These are phyloP conservation scores for Metarhizium guizhouense DNA, from an alignment of 2,329 filamentous ascomycete genomes.

Conservation along the genomic window DNA sequence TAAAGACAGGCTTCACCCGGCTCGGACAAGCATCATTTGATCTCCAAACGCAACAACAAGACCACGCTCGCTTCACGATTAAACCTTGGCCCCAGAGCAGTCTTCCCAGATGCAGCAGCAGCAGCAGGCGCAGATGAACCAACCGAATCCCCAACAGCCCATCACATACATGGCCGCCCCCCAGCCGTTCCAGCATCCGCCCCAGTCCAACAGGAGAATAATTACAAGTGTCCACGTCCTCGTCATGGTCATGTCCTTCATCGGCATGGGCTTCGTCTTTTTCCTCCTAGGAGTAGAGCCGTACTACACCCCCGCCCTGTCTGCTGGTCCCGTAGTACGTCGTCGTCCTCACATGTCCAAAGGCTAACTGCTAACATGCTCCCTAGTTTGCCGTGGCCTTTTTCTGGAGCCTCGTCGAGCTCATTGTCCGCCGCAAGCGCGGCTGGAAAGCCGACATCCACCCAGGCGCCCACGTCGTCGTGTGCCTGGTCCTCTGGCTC, in stretches of 20 bases:
- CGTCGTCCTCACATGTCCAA: neutral
- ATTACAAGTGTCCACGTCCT: slow-evolving; percentile 22
- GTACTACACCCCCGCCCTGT: slow-evolving; percentile 6
- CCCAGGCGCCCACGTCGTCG: slow-evolving; percentile 33
- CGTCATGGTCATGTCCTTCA: slow-evolving; percentile 17
- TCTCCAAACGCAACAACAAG: neutral
- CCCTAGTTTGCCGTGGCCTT: slow-evolving; percentile 25
- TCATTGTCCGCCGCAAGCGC: slow-evolving; percentile 26
- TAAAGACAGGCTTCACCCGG: too few relatives aligned
- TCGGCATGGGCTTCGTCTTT: slow-evolving; percentile 19
- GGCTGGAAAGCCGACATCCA: slow-evolving; percentile 27
- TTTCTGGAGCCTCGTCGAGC: slow-evolving; percentile 29
- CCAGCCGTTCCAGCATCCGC: slow-evolving; percentile 4
- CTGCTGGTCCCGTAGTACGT: slow-evolving; percentile 7
- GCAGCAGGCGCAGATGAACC: neutral
- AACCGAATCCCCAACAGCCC: neutral
- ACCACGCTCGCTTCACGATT: neutral
- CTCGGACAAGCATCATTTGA: too few relatives aligned
- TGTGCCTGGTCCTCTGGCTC: slow-evolving; percentile 34
- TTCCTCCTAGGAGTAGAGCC: slow-evolving; percentile 9
- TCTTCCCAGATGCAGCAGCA: neutral
- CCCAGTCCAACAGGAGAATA: neutral
- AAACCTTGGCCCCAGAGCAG: neutral
- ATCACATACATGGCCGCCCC: neutral
- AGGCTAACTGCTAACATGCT: neutral